Conservation (phyloP, 179 eudicot genomes). For the Beta macrorhiza region DNA sequence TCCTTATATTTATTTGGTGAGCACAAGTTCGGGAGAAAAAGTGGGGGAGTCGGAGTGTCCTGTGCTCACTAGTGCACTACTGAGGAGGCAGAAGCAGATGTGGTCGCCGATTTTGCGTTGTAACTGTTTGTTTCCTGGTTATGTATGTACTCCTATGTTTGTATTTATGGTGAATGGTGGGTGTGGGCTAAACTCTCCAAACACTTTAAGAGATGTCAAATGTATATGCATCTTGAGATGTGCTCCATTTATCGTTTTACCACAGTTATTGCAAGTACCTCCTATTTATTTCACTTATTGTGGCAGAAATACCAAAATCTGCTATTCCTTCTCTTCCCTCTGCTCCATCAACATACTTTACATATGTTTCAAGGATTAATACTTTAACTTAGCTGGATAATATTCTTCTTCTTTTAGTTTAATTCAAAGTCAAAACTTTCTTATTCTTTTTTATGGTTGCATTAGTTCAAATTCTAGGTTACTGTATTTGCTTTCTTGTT, state of each 20-base stretch:
- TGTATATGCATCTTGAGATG: not conserved
- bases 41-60: not conserved
- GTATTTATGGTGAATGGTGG: not conserved
- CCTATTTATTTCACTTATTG: too few species aligned
- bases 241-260: not conserved
- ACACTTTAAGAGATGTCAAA: constrained; percentile 15
- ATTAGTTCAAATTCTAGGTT: not conserved
- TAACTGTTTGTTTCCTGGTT: constrained; percentile 1
- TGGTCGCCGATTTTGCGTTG: not conserved
- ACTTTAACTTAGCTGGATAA: too few species aligned
- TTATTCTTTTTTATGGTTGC: too few species aligned
- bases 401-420: too few species aligned
- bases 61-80: not conserved
- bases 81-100: not conserved
- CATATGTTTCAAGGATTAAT: too few species aligned
- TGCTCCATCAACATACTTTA: too few species aligned
- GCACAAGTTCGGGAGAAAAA: constrained; percentile 13
- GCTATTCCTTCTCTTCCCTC: too few species aligned
- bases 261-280: not conserved
- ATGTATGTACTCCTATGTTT: constrained; percentile 1
- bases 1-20: not conserved
- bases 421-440: too few species aligned
- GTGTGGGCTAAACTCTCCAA: not conserved
- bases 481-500: not conserved
- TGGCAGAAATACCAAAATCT: too few species aligned